A percentile compares a stretch with the other conserved stretches of the same genome.
phyloP scores from a whole-genome alignment of 2,329 filamentous ascomycete species.

The Aspergillus sp. region DNA sequence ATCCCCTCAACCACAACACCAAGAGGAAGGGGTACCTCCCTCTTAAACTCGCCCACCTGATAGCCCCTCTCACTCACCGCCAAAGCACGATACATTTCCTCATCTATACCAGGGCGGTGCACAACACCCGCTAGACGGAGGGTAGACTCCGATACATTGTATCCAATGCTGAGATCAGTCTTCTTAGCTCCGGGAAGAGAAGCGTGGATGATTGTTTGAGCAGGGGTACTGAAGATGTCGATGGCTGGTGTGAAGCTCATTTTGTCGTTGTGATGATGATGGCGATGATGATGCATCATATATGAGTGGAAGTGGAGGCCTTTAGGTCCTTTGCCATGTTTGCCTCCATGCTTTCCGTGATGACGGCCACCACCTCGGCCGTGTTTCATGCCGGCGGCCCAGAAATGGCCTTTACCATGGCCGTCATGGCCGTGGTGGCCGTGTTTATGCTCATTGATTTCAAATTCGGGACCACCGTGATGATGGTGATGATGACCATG shows the following conservation, averaged over 20 bases:
- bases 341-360: no score
- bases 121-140: conserved; percentile 69
- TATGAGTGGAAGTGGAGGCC: no score
- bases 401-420: no score
- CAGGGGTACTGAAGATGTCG: conserved; percentile 68
- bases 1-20: conserved; percentile 65
- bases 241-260: conserved; percentile 34
- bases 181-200: conserved; percentile 76
- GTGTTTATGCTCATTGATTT: no score
- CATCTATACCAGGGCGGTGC: conserved; percentile 65
- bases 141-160: conserved; percentile 63
- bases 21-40: conserved; percentile 62
- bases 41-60: conserved; percentile 69
- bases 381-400: no score
- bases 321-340: no score
- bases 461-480: no score
- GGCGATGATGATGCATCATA: no score
- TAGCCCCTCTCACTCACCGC: conserved; percentile 66
- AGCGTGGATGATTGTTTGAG: conserved; percentile 63
- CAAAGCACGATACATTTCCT: conserved; percentile 62
- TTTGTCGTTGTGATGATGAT: no score
- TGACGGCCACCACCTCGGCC: no score
- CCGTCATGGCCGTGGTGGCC: no score
- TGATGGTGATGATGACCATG: no score
- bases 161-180: conserved; percentile 71